Evolutionary conservation across 225 moss, liverwort and hornwort genomes (phyloP).

Genomic region (Sphagnum contortum): DNA sequence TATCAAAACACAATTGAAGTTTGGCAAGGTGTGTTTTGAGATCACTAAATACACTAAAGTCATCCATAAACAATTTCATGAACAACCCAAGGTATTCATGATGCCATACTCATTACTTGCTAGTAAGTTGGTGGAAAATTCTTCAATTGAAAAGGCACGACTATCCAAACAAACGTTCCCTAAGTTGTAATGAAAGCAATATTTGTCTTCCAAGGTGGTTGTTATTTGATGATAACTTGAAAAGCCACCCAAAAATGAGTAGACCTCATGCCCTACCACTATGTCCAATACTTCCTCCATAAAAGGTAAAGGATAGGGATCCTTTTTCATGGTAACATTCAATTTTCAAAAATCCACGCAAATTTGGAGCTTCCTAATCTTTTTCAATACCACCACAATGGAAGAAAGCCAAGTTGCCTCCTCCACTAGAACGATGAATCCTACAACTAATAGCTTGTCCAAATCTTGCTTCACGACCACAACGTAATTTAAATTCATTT

Average conservation of each 20-base stretch:
- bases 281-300: background rate
- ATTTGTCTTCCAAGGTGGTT: no score
- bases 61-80: background rate
- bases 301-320: constrained; percentile 1
- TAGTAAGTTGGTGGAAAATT: background rate
- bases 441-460: background rate
- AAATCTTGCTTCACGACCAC: background rate
- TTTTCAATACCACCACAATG: no score
- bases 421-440: background rate
- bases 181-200: background rate
- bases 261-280: background rate
- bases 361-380: no score
- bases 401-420: constrained; percentile 1
- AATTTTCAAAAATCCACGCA: background rate
- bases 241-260: constrained; percentile 1
- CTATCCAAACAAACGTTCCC: background rate
- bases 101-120: background rate
- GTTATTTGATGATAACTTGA: background rate
- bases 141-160: no score
- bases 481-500: background rate
- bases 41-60: background rate
- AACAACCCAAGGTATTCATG: background rate
- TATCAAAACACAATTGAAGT: no score
- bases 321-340: background rate
- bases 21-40: background rate